A percentile compares a stretch with the other conserved stretches of the same genome.
phyloP scores from a whole-genome alignment of 2,329 filamentous ascomycete species.

The Fusarium falciforme region DNA sequence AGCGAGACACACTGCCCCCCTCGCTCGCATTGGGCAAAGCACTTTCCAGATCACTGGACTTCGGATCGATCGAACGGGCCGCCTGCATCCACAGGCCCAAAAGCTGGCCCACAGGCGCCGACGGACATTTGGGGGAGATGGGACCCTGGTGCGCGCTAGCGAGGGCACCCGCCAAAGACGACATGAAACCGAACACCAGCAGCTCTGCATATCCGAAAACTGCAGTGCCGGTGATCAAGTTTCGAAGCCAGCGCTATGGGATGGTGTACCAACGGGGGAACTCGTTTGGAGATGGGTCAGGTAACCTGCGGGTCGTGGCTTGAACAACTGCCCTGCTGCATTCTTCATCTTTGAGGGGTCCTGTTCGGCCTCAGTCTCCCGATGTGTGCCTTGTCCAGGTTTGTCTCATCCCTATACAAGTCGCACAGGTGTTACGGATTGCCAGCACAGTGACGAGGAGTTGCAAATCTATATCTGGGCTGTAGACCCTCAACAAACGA shows the following conservation, averaged over 20 bases:
- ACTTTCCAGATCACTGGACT: constrained; percentile 26
- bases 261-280: neutral
- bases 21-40: constrained; percentile 2
- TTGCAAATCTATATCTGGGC: neutral
- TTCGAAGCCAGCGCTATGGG: neutral
- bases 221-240: neutral
- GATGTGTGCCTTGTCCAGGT: constrained; percentile 1
- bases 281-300: neutral
- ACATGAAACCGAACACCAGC: constrained; percentile 7
- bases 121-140: constrained; percentile 19
- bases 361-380: neutral
- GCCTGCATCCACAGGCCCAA: constrained; percentile 26
- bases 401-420: constrained; percentile 16
- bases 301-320: constrained; percentile 9
- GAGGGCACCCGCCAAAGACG: constrained; percentile 5
- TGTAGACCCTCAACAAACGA: neutral
- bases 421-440: neutral
- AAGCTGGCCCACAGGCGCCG: constrained; percentile 16
- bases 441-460: neutral
- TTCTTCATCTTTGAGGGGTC: neutral
- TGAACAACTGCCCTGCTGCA: neutral
- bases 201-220: constrained; percentile 1
- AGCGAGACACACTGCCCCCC: neutral
- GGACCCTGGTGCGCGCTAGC: constrained; percentile 17
- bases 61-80: constrained; percentile 32